A percentile compares a stretch with the other conserved stretches of the same genome.
Evolutionary conservation across 345 rosid species (phyloP).

Genomic region (Mallotus nudiflorus): DNA sequence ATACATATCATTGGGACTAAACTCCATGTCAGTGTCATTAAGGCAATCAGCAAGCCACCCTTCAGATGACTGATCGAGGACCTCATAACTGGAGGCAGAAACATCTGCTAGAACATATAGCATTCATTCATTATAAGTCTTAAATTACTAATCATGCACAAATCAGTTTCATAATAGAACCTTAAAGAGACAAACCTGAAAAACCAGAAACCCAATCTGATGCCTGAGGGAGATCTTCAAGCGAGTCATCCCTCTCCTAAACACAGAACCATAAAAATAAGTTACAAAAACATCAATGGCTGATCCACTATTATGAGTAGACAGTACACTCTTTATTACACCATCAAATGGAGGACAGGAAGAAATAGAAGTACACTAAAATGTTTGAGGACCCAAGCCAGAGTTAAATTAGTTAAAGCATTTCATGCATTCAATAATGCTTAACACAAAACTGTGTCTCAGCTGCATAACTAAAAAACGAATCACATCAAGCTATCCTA

Average conservation of each 20-base stretch:
- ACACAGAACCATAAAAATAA: constrained; percentile 21
- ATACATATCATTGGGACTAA: constrained; percentile 62
- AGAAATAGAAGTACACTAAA: not conserved
- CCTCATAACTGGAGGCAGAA: constrained; percentile 54
- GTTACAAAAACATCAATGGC: not conserved
- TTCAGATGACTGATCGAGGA: constrained; percentile 60
- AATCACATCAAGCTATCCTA: not conserved
- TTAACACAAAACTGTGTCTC: too few species aligned
- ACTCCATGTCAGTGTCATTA: constrained; percentile 58
- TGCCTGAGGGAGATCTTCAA: constrained; percentile 58
- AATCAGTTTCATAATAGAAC: constrained; percentile 1
- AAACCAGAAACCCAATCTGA: constrained; percentile 54
- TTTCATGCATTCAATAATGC: too few species aligned
- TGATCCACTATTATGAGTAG: not conserved
- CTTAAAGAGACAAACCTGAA: constrained; percentile 59
- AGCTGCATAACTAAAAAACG: too few species aligned
- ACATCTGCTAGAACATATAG: constrained; percentile 36
- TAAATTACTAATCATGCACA: constrained; percentile 14
- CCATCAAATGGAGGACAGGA: not conserved
- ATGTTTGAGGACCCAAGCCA: not conserved
- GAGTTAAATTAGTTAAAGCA: not conserved
- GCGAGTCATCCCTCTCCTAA: constrained; percentile 63
- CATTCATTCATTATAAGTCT: constrained; percentile 17
- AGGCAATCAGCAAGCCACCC: constrained; percentile 73
- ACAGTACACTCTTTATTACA: not conserved